Conservation (phyloP, 2,329 filamentous ascomycete genomes). For the Nemania sp. region DNA sequence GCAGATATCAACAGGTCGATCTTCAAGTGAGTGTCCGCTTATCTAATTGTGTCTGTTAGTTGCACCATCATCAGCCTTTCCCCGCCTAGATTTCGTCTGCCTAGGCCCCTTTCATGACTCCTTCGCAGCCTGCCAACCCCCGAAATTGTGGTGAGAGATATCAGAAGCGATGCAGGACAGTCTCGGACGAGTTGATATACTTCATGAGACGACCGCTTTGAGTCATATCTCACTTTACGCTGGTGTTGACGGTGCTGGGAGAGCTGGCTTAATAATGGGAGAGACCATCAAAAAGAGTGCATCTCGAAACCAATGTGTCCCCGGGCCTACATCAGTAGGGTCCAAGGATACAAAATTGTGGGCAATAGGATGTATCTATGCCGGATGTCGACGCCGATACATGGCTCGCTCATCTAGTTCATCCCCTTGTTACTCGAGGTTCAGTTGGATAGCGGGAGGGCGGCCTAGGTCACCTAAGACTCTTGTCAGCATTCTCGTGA, state of each 20-base stretch:
- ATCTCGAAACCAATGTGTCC: background rate
- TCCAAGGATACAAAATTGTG: background rate
- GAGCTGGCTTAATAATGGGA: background rate
- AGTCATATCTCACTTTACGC: background rate
- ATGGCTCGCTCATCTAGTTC: background rate
- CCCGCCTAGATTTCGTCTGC: slow-evolving; percentile 15
- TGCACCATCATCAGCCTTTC: slow-evolving; percentile 9
- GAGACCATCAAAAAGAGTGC: background rate
- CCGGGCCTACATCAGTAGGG: background rate
- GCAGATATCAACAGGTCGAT: slow-evolving; percentile 38
- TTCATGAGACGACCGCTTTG: background rate
- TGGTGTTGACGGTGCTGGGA: background rate
- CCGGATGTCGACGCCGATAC: background rate
- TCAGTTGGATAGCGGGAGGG: background rate
- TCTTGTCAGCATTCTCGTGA: background rate
- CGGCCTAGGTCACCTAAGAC: background rate
- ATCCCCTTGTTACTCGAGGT: background rate
- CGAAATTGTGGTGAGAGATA: background rate
- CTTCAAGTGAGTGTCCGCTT: slow-evolving; percentile 41
- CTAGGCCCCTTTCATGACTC: background rate
- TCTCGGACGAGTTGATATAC: background rate
- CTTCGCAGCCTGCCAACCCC: background rate
- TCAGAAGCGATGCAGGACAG: background rate
- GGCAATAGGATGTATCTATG: background rate
- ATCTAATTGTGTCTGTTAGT: background rate